phyloP scores from a whole-genome alignment of 2,329 filamentous ascomycete species.

The Aspergillus quadrilineatus region DNA sequence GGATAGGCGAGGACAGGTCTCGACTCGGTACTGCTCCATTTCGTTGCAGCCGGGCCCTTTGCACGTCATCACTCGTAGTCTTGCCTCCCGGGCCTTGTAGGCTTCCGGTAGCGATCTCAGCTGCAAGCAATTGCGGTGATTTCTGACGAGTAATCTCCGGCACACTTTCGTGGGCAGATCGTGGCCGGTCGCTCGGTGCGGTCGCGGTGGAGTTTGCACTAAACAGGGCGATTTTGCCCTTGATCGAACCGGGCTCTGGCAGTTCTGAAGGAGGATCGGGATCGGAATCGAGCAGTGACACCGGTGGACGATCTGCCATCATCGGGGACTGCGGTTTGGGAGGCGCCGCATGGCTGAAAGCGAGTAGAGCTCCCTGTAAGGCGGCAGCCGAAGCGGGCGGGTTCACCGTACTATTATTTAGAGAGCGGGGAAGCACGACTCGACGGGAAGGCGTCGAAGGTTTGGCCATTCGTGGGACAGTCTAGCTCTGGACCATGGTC shows the following conservation, averaged over 20 bases:
- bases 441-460: constrained; percentile 25
- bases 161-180: constrained; percentile 16
- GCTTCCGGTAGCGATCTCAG: constrained; percentile 34
- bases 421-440: constrained; percentile 22
- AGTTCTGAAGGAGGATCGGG: constrained; percentile 23
- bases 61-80: constrained; percentile 3
- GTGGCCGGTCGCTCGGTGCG: constrained; percentile 9
- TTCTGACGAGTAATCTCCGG: constrained; percentile 19
- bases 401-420: constrained; percentile 14
- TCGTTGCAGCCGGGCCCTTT: constrained; percentile 8
- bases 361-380: constrained; percentile 38
- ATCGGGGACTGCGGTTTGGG: constrained; percentile 22
- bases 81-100: constrained; percentile 24
- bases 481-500: constrained; percentile 7
- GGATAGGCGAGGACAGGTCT: constrained; percentile 26
- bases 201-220: constrained; percentile 23
- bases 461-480: constrained; percentile 34
- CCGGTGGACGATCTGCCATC: constrained; percentile 20
- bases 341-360: constrained; percentile 30
- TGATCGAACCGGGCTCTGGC: constrained; percentile 39
- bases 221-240: constrained; percentile 39
- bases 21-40: constrained; percentile 13
- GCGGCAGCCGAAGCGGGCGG: constrained; percentile 21
- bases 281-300: constrained; percentile 11
- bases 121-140: constrained; percentile 34